Base-by-base conservation (phyloP, 345 rosid species). In the Melastoma malabathricum region DNA sequence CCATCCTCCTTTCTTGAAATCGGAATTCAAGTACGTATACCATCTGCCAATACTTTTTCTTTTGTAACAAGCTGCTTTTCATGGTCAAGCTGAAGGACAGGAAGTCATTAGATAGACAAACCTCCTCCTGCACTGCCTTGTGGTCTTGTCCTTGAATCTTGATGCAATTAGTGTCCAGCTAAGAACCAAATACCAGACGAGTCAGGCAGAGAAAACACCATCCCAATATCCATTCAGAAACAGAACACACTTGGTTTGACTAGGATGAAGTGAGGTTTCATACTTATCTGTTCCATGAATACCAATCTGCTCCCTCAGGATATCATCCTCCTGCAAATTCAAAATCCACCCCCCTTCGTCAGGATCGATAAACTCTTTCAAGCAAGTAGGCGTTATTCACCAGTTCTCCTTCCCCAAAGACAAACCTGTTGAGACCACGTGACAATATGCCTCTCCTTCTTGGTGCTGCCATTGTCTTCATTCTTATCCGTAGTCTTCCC, bases 1-100 rank as follows among this genome's bases (percentile, higher is more conserved):
- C 98, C 98, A 92, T 48, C 95, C 98, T 7, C 98, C 98, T 70
- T 89, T 92, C 80, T 87, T 92, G 83, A 92, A 92, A 71, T 92
- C 98, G 47, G 97, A 83, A 68, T 82, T 92, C 56, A 92, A 69
- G 54, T 92, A 92, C 38, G 98, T 87, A 55, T 79, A 87, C 98
- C 98, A 92, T 77, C 98, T 92, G 70, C 57, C 47, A 14, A 53
- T 18, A 6, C 3, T 52, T 38, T 31, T 2, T 22, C 15, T 43
- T 25, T 61, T 31, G 9, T 39, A 22, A 64, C 41, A 9, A 7
- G 41, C 12, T 34, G 41, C 12, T 34, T 34, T 9, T 7, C 41
- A 0, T 34, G 9, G 9, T 34, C 41, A 8, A 34, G 41, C 12
- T 34, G 41, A 34, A 34, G 41, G 41, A 34, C 41, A 34, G 25